Percentiles rank a stretch among this genome's conserved stretches.
phyloP scores from a whole-genome alignment of 2,329 filamentous ascomycete genomes.

The Ophiobolus disseminans region DNA sequence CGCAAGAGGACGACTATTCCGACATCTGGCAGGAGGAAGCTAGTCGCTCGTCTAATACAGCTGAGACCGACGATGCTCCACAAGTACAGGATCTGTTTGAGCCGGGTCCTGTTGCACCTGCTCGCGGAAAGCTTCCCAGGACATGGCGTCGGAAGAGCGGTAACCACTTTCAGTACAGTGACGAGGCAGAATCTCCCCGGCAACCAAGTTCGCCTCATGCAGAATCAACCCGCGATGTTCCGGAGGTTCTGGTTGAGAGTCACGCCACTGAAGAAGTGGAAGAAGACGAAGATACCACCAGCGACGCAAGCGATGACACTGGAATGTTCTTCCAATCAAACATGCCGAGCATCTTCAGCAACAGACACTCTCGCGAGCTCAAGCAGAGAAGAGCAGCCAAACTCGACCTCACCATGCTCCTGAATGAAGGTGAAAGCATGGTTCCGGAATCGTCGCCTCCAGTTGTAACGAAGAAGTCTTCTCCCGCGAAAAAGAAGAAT shows the following conservation, averaged over 20 bases:
- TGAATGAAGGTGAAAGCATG: constrained; percentile 42
- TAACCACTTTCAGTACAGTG: constrained; percentile 48
- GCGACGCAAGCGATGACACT: constrained; percentile 45
- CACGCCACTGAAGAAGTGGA: constrained; percentile 22
- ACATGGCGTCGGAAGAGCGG: constrained; percentile 53
- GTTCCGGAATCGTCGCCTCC: constrained; percentile 41
- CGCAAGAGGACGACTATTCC: constrained; percentile 29
- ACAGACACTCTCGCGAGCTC: constrained; percentile 28
- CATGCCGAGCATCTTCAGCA: constrained; percentile 35
- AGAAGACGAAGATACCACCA: constrained; percentile 23
- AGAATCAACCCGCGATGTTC: constrained; percentile 5
- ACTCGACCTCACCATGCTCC: constrained; percentile 38
- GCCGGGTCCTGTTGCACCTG: constrained; percentile 38
- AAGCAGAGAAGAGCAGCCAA: constrained; percentile 35
- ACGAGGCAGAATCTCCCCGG: constrained; percentile 42
- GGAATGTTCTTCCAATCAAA: constrained; percentile 49
- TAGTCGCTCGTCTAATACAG: constrained; percentile 42
- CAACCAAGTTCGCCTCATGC: constrained; percentile 8
- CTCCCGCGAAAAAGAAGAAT: constrained; percentile 24
- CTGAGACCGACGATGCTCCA: constrained; percentile 28
- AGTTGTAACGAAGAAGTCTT: constrained; percentile 21
- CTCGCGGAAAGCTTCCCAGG: constrained; percentile 50
- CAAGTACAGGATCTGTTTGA: constrained; percentile 46
- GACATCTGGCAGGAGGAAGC: constrained; percentile 60
- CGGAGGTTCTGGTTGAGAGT: constrained; percentile 13